Evolutionary conservation across 2,329 filamentous ascomycete species (phyloP).

Genomic region (Fusarium algeriense): DNA sequence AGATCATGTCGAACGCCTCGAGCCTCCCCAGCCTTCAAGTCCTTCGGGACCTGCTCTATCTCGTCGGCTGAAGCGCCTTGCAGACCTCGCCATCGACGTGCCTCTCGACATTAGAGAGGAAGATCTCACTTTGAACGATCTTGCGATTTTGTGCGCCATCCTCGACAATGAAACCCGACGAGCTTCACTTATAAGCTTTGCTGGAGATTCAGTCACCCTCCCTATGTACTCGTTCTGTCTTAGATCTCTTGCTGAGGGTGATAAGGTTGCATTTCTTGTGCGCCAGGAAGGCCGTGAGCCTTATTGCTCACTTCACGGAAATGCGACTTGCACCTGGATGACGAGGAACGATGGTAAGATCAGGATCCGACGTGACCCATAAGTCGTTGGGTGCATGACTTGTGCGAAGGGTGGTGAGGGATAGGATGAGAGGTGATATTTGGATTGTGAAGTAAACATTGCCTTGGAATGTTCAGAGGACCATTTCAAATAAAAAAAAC

Average conservation of each 20-base stretch:
- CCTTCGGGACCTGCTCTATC: not conserved
- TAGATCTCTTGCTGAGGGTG: not conserved
- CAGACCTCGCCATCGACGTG: not conserved
- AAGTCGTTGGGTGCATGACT: not conserved
- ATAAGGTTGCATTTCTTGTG: not conserved
- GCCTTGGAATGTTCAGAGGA: not conserved
- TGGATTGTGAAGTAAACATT: no score
- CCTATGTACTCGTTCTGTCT: not conserved
- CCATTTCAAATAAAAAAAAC: rapidly evolving
- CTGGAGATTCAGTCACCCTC: not conserved
- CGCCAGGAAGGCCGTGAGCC: not conserved
- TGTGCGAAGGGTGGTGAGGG: not conserved
- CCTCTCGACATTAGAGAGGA: not conserved
- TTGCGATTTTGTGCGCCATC: not conserved
- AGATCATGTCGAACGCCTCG: not conserved
- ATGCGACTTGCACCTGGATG: not conserved
- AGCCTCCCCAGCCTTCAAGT: no score
- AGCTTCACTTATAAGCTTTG: not conserved
- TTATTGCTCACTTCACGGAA: not conserved
- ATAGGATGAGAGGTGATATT: rapidly evolving
- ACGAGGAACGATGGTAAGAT: not conserved
- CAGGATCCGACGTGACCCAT: not conserved
- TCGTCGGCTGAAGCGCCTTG: not conserved
- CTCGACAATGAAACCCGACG: not conserved
- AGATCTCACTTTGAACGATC: not conserved